Conservation (phyloP, 2,329 filamentous ascomycete species). For the Botrytis fragariae region DNA sequence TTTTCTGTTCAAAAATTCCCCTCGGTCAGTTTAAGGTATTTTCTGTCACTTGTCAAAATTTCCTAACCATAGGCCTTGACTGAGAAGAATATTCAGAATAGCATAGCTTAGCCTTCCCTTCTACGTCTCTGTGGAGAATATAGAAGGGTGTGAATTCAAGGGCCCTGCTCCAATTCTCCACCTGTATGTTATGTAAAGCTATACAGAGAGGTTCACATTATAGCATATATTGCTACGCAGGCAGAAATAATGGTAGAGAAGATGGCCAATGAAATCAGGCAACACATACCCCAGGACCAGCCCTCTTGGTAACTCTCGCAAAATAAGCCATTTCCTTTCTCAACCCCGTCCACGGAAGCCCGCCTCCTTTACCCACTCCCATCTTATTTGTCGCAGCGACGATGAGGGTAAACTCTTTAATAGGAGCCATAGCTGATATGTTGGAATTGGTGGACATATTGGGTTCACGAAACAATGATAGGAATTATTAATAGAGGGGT, state of each 20-base stretch:
- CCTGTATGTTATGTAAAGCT: neutral
- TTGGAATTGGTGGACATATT: constrained; percentile 4
- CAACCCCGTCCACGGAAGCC: constrained; percentile 84
- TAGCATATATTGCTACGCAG: neutral
- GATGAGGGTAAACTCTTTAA: constrained; percentile 74
- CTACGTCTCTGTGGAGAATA: neutral
- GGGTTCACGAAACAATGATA: neutral
- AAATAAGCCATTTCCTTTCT: constrained; percentile 95
- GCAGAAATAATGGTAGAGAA: neutral
- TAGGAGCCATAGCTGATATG: constrained; percentile 20
- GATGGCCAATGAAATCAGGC: neutral
- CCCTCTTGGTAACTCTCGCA: constrained; percentile 73
- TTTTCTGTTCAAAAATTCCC: constrained; percentile 19
- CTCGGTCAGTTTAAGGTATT: neutral
- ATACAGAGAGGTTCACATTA: fast-evolving
- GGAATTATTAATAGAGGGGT: constrained; percentile 1
- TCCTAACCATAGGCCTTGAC: neutral
- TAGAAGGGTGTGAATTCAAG: no score
- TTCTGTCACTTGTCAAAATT: neutral
- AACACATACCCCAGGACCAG: constrained; percentile 43
- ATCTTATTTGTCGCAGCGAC: constrained; percentile 87
- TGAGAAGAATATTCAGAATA: neutral
- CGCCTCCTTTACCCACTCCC: constrained; percentile 79
- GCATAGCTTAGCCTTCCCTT: neutral
- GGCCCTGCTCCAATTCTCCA: neutral